These are phyloP conservation scores for Colletotrichum eremochloae DNA, from an alignment of 2,329 filamentous ascomycete genomes.

Conservation along the genomic window DNA sequence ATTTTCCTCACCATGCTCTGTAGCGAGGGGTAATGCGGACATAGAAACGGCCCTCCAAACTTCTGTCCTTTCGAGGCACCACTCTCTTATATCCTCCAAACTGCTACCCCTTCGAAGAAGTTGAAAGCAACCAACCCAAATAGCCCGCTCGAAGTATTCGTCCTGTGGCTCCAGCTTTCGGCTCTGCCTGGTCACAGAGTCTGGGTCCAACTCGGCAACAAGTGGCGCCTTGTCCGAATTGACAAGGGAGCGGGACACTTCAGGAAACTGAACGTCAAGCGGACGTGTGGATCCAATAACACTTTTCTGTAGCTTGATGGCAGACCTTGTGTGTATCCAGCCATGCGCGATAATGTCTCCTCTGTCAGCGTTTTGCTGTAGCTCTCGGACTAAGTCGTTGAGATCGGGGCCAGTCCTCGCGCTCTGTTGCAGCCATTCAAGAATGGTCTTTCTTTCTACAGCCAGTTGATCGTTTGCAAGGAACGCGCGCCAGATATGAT, in stretches of 20 bases:
- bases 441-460: slow-evolving; percentile 81
- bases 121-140: slow-evolving; percentile 96
- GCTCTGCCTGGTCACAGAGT: slow-evolving; percentile 85
- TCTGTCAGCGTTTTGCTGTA: slow-evolving; percentile 81
- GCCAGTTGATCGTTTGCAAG: slow-evolving; percentile 79
- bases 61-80: slow-evolving; percentile 88
- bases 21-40: slow-evolving; percentile 76
- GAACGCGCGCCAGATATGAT: slow-evolving; percentile 67
- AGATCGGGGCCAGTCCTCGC: slow-evolving; percentile 80
- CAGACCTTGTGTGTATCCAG: slow-evolving; percentile 91
- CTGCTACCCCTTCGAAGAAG: slow-evolving; percentile 87
- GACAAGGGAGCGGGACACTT: slow-evolving; percentile 67
- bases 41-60: slow-evolving; percentile 90
- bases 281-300: slow-evolving; percentile 58
- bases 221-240: slow-evolving; percentile 74
- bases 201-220: slow-evolving; percentile 91
- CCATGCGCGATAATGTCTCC: slow-evolving; percentile 88
- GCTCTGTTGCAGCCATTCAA: slow-evolving; percentile 88
- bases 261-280: slow-evolving; percentile 72
- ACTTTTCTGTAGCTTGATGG: slow-evolving; percentile 91
- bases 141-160: slow-evolving; percentile 87
- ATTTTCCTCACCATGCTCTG: slow-evolving; percentile 54
- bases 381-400: slow-evolving; percentile 79
- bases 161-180: slow-evolving; percentile 85
- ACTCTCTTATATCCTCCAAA: slow-evolving; percentile 81